Evolutionary conservation across 2,329 filamentous ascomycete species (phyloP), one percentile per base, ranked within the genome.

Genomic region (Thielaviopsis ethacetica): DNA sequence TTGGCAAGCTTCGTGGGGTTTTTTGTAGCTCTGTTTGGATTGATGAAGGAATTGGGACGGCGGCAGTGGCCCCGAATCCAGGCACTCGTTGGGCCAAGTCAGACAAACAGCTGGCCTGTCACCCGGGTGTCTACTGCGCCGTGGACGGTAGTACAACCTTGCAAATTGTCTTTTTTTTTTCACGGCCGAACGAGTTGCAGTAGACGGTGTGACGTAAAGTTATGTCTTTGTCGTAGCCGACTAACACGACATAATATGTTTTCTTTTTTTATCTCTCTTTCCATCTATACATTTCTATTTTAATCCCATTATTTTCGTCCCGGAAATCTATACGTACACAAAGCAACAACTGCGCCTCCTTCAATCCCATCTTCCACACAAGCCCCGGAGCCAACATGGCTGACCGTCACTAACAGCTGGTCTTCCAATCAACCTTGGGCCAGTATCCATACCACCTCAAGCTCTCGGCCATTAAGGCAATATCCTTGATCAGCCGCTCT

Each of bases 401-500:
- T 53, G 15, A 12, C 30, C 5, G 52, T 30, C 19, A 10, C 54
- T 26, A 60, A 12, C 54, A 55, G 52, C 51, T 56, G 2, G 41
- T 34, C 47, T 61, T 58, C 59, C 59, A 61, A 15, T 61, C 53
- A 17, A 59, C 13, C 17, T 61, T 61, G 13, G 59, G 59, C 84
- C 84, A 88, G 67, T 83, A 86, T 3, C 85, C 85, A 65, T 86
- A 68, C 82, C 84, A 87, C 66, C 83, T 77, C 74, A 78, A 85
- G 53, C 71, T 75, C 68, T 80, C 73, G n/a, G 82, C 81, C 62
- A 82, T 78, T 30, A 68, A 68, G 1, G 71, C 72, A 63, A 90
- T 73, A 63, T 78, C 71, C 61, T 79, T 76, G 17, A 90, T 83
- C 62, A 75, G 74, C 3, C 76, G 78, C 57, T 77, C 75, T 1